Conservation (phyloP, 2,329 filamentous ascomycete species). For the Arachnomyces sp. region DNA sequence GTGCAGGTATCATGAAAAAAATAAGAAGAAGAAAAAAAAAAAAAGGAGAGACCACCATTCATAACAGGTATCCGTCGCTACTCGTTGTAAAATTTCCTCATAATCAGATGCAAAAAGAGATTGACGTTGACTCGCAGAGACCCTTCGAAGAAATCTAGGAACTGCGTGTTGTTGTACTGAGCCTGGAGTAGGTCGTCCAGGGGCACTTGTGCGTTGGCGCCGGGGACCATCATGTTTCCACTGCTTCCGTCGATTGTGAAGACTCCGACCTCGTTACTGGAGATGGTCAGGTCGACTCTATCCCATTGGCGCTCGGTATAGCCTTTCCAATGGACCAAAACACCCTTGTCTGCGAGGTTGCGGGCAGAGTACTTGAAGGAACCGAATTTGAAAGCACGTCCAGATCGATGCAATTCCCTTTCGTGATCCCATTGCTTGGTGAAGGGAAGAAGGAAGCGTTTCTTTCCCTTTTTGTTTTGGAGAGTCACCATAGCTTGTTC, state of each 20-base stretch:
- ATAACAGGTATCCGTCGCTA: conserved; percentile 9
- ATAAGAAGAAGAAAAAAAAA: conserved; percentile 11
- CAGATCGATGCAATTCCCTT: conserved; percentile 83
- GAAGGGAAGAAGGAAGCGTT: conserved; percentile 88
- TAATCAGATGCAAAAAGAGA: conserved; percentile 87
- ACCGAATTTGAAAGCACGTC: conserved; percentile 92
- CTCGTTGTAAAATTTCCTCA: conserved; percentile 88
- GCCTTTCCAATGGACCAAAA: conserved; percentile 83
- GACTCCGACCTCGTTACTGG: conserved; percentile 84
- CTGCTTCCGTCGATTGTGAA: conserved; percentile 87
- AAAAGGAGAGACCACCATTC: conserved; percentile 10
- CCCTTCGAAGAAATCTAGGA: conserved; percentile 88
- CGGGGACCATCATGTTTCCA: conserved; percentile 91
- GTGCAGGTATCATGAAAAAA: conserved; percentile 16
- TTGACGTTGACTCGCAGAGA: conserved; percentile 90
- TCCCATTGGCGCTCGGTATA: conserved; percentile 78
- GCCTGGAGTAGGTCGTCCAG: conserved; percentile 92
- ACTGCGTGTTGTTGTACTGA: conserved; percentile 94
- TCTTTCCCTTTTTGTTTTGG: conserved; percentile 94
- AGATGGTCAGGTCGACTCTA: conserved; percentile 88
- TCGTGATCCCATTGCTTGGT: conserved; percentile 99
- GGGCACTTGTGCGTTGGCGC: conserved; percentile 77
- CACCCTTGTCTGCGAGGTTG: conserved; percentile 82
- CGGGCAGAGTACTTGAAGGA: conserved; percentile 95
- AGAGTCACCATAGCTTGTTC: conserved; percentile 96